Percentiles rank a stretch among this genome's conserved stretches.
phyloP scores from a whole-genome alignment of 345 rosid genomes.

The Excoecaria cochinchinensis region DNA sequence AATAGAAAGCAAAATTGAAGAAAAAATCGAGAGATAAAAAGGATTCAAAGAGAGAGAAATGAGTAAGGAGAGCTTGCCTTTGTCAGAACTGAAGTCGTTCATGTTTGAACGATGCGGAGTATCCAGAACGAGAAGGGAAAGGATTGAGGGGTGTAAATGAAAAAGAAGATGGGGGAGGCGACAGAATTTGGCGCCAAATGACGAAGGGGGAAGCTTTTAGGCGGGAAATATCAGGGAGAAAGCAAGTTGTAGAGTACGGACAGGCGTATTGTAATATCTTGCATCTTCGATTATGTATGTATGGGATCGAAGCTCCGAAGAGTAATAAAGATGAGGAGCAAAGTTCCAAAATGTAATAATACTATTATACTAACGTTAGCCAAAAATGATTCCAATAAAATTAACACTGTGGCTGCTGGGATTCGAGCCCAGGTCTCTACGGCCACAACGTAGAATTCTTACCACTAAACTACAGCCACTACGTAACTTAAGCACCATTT shows the following conservation, averaged over 20 bases:
- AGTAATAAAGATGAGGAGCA: background rate
- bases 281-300: too few species aligned
- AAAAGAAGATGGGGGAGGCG: background rate
- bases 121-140: background rate
- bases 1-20: background rate
- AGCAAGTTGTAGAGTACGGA: background rate
- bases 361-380: too few species aligned
- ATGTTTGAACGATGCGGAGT: conserved; percentile 29
- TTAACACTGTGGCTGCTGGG: conserved; percentile 59
- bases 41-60: background rate
- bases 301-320: background rate
- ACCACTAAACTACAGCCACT: too few species aligned
- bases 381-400: background rate
- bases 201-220: background rate
- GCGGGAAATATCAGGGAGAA: background rate
- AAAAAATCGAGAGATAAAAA: background rate
- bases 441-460: too few species aligned
- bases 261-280: background rate
- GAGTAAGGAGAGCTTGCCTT: conserved; percentile 36
- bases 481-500: too few species aligned
- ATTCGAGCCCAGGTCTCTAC: too few species aligned
- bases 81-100: conserved; percentile 69
- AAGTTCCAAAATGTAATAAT: too few species aligned
- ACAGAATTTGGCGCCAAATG: conserved; percentile 7
- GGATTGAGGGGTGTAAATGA: background rate